phyloP scores from a whole-genome alignment of 768 basidiomycete species.

The Cubamyces sp. region DNA sequence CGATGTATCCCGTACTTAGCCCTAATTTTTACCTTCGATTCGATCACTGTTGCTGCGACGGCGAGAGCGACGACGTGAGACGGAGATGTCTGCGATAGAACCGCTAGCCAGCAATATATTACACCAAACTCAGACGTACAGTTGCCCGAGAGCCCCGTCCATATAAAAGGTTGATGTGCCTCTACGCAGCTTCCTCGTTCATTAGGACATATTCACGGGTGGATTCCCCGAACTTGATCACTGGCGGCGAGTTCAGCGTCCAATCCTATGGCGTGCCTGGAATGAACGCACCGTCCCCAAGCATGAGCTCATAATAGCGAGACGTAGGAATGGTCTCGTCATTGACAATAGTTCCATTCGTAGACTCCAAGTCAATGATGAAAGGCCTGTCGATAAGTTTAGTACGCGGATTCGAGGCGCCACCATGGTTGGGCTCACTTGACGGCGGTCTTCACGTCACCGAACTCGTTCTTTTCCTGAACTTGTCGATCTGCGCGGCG shows the following conservation, averaged over 20 bases:
- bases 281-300: constrained; percentile 68
- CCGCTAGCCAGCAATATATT: neutral
- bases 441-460: constrained; percentile 70
- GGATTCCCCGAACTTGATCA: constrained; percentile 85
- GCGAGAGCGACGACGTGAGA: neutral
- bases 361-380: constrained; percentile 98
- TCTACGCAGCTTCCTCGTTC: constrained; percentile 65
- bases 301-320: constrained; percentile 83
- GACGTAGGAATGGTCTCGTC: constrained; percentile 82
- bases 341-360: constrained; percentile 94
- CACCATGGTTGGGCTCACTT: constrained; percentile 62
- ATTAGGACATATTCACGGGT: constrained; percentile 83
- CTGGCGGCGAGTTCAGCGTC: constrained; percentile 42
- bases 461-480: constrained; percentile 86
- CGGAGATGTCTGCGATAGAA: neutral
- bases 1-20: constrained; percentile 4
- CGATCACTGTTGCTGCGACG: too few relatives aligned
- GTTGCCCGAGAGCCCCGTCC: neutral
- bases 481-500: constrained; percentile 71
- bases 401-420: neutral
- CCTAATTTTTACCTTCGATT: neutral
- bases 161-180: neutral
- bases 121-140: constrained; percentile 18
- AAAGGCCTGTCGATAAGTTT: constrained; percentile 67
- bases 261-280: neutral